phyloP scores from a whole-genome alignment of 805 yeast species.

The Yamadazyma endophytica region DNA sequence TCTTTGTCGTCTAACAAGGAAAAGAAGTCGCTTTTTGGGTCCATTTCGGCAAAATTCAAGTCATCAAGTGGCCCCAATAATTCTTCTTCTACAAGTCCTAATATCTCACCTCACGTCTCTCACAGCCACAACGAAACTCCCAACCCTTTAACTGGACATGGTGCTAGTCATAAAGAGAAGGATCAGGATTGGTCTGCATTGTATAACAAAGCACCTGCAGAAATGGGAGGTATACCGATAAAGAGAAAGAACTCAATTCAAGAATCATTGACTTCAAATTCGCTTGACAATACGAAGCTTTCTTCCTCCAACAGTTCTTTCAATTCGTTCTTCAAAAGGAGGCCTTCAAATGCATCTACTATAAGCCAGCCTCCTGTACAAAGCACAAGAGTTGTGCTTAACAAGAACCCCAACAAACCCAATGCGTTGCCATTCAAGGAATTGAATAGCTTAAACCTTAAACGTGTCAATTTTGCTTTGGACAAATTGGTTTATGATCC shows the following conservation, averaged over 20 bases:
- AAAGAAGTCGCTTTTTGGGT: constrained; percentile 30
- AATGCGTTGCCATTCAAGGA: constrained; percentile 20
- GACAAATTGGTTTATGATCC: constrained; percentile 76
- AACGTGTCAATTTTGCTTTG: constrained; percentile 73
- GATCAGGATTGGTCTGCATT: constrained; percentile 5
- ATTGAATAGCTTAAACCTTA: constrained; percentile 35
- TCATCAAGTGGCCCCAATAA: constrained; percentile 5
- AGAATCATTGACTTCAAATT: constrained; percentile 1
- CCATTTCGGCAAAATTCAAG: constrained; percentile 38
- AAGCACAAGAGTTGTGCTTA: constrained; percentile 32
- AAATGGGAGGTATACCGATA: constrained; percentile 10
- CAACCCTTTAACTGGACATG: constrained; percentile 2
- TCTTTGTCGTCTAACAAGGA: constrained; percentile 6
- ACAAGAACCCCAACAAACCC: constrained; percentile 40
- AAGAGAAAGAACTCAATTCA: constrained; percentile 8
- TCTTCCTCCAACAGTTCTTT: constrained; percentile 8
- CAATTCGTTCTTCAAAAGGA: constrained; percentile 13
- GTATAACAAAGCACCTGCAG: constrained; percentile 9
- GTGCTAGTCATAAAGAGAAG: constrained; percentile 1
- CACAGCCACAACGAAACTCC: constrained; percentile 2
- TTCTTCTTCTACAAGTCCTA: constrained; percentile 3
- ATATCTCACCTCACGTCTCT: not conserved
- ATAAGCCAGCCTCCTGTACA: constrained; percentile 1
- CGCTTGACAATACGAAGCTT: constrained; percentile 5
- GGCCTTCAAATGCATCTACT: constrained; percentile 12